Evolutionary conservation across 139 green algal genomes (phyloP).

Genomic region (Micractinium sp.): DNA sequence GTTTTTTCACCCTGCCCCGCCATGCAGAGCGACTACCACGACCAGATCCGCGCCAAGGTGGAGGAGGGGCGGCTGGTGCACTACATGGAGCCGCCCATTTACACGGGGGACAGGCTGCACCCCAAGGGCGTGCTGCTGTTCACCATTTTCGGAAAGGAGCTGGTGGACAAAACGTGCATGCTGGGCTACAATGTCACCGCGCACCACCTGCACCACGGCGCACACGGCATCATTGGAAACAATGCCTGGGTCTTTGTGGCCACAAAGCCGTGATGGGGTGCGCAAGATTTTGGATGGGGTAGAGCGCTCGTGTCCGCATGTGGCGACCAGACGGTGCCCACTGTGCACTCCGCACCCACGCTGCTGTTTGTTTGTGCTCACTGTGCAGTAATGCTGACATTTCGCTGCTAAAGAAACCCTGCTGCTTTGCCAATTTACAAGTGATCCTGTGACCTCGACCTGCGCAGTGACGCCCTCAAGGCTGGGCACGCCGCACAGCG

Average conservation of each 20-base stretch:
- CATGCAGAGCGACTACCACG: conserved; percentile 9
- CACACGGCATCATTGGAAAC: conserved; percentile 16
- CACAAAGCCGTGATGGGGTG: background rate
- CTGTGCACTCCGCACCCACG: too few species aligned
- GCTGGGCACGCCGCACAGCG: too few species aligned
- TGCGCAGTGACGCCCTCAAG: too few species aligned
- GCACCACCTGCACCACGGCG: conserved; percentile 3
- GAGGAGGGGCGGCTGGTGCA: conserved; percentile 12
- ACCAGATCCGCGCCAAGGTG: conserved; percentile 11
- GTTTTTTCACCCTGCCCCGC: background rate
- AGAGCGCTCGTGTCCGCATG: too few species aligned
- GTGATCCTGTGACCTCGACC: too few species aligned
- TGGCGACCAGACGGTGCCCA: too few species aligned
- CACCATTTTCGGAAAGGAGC: conserved; percentile 28
- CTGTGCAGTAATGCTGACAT: too few species aligned
- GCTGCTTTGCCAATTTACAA: too few species aligned
- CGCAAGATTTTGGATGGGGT: background rate
- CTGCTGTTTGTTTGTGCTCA: too few species aligned
- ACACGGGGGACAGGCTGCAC: conserved; percentile 3
- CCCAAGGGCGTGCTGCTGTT: conserved; percentile 18
- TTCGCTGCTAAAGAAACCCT: too few species aligned
- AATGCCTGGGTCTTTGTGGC: conserved; percentile 27
- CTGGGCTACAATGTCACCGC: conserved; percentile 1
- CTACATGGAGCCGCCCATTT: conserved; percentile 6
- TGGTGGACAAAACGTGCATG: conserved; percentile 25